Percentiles rank a stretch among this genome's conserved stretches.
Evolutionary conservation across 1,139 yeast genomes (phyloP).

Genomic region (Yamadazyma dushanensis): DNA sequence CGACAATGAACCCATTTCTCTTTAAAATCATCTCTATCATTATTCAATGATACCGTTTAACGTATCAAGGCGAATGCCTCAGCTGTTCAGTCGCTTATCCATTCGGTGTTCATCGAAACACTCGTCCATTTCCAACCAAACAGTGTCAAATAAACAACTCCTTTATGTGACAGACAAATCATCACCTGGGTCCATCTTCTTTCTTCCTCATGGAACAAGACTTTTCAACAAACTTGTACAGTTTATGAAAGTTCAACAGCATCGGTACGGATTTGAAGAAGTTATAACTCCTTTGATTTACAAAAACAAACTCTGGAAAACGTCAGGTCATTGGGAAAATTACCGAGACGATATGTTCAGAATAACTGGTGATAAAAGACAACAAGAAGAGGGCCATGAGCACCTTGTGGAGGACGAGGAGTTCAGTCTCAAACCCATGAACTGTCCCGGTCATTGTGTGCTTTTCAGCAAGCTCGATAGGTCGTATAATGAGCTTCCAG

Average conservation of each 20-base stretch:
- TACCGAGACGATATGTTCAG: conserved; percentile 93
- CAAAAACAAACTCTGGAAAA: conserved; percentile 82
- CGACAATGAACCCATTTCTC: too few relatives aligned
- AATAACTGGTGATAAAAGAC: conserved; percentile 41
- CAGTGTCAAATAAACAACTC: conserved; percentile 49
- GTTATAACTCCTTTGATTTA: conserved; percentile 92
- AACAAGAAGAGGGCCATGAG: conserved; percentile 11
- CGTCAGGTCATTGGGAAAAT: conserved; percentile 95
- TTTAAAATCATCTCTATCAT: too few relatives aligned
- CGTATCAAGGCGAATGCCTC: too few relatives aligned
- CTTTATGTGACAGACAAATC: conserved; percentile 73
- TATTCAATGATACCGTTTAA: too few relatives aligned
- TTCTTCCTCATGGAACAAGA: conserved; percentile 88
- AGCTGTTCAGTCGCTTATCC: too few relatives aligned
- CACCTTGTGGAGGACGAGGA: conserved; percentile 26
- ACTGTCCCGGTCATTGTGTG: conserved; percentile 97
- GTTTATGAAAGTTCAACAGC: conserved; percentile 84
- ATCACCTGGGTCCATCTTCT: conserved; percentile 88
- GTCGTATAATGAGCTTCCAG: conserved; percentile 86
- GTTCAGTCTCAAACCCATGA: conserved; percentile 94
- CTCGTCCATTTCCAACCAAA: conserved; percentile 2
- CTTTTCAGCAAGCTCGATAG: conserved; percentile 81
- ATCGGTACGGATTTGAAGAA: conserved; percentile 83
- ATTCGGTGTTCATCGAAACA: too few relatives aligned
- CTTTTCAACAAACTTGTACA: conserved; percentile 74